These are phyloP conservation scores for Ophiostoma fasciatum DNA, from an alignment of 2,329 filamentous ascomycete species.

Conservation along the genomic window DNA sequence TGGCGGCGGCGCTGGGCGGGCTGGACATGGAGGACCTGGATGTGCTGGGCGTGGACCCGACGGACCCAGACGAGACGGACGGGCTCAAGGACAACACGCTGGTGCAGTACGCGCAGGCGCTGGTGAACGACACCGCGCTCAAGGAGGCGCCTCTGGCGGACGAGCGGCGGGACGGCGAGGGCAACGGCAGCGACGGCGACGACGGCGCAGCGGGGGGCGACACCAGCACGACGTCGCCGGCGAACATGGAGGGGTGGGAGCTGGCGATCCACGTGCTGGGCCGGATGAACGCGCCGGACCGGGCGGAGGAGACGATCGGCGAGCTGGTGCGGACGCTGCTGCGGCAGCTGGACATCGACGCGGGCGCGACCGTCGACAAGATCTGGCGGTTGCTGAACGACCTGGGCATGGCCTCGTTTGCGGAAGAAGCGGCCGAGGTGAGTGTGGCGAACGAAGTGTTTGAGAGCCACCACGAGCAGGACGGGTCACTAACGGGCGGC, in stretches of 20 bases:
- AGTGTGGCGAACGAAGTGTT: too few relatives aligned
- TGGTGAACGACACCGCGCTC: conserved; percentile 42
- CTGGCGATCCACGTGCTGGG: conserved; percentile 71
- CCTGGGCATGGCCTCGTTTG: conserved; percentile 64
- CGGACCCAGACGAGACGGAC: conserved; percentile 42
- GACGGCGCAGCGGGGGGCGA: not conserved
- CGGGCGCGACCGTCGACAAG: conserved; percentile 61
- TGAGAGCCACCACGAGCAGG: too few relatives aligned
- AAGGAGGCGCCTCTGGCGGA: conserved; percentile 19
- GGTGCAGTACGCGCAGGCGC: conserved; percentile 55
- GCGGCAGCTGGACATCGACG: conserved; percentile 45
- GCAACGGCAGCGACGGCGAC: conserved; percentile 14
- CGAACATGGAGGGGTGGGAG: conserved; percentile 66
- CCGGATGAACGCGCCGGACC: conserved; percentile 58
- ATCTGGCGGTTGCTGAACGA: conserved; percentile 65
- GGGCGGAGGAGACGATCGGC: conserved; percentile 59
- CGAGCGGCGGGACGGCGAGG: conserved; percentile 13
- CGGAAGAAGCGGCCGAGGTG: conserved; percentile 72
- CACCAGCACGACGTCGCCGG: not conserved
- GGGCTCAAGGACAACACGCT: conserved; percentile 70
- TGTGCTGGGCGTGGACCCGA: conserved; percentile 54
- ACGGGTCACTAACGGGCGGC: too few relatives aligned
- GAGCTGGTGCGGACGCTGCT: conserved; percentile 56
- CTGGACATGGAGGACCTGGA: conserved; percentile 77
- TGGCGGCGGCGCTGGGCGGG: conserved; percentile 34